phyloP scores from a whole-genome alignment of 2,329 filamentous ascomycete genomes.

The Pezicula rhizophila region DNA sequence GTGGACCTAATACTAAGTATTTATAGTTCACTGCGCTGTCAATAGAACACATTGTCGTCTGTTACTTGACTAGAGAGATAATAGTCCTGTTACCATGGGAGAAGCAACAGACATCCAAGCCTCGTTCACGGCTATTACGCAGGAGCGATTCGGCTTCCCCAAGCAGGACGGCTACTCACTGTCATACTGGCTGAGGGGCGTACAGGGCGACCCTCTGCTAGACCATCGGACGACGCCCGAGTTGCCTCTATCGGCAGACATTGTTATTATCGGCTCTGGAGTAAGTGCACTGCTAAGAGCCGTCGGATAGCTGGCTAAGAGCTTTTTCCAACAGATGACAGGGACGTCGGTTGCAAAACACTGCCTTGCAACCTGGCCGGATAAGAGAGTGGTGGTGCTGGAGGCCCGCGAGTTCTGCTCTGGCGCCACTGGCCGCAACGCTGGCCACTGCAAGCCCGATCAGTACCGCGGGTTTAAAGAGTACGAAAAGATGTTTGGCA shows the following conservation, averaged over 20 bases:
- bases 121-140: neutral
- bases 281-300: neutral
- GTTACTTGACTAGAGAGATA: neutral
- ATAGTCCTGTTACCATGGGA: neutral
- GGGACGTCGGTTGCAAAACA: slow-evolving; percentile 5
- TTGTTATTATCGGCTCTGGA: slow-evolving; percentile 32
- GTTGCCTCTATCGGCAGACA: slow-evolving; percentile 24
- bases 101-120: neutral
- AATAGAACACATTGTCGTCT: neutral
- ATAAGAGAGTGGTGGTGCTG: slow-evolving; percentile 28
- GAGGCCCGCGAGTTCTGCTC: slow-evolving; percentile 30
- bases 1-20: neutral
- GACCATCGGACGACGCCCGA: slow-evolving; percentile 19
- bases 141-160: slow-evolving; percentile 1
- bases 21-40: neutral
- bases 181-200: slow-evolving; percentile 2
- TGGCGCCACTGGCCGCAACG: slow-evolving; percentile 33
- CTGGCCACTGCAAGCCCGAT: slow-evolving; percentile 36
- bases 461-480: slow-evolving; percentile 29
- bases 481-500: slow-evolving; percentile 25
- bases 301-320: neutral
- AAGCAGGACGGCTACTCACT: slow-evolving; percentile 2
- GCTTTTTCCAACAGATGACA: slow-evolving; percentile 1
- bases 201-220: slow-evolving; percentile 1
- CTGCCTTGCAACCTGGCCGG: slow-evolving; percentile 23